Percentiles rank a stretch among this genome's conserved stretches.
Conservation (phyloP, 108 stramenopile species). For the Nitzschia inconspicua region DNA sequence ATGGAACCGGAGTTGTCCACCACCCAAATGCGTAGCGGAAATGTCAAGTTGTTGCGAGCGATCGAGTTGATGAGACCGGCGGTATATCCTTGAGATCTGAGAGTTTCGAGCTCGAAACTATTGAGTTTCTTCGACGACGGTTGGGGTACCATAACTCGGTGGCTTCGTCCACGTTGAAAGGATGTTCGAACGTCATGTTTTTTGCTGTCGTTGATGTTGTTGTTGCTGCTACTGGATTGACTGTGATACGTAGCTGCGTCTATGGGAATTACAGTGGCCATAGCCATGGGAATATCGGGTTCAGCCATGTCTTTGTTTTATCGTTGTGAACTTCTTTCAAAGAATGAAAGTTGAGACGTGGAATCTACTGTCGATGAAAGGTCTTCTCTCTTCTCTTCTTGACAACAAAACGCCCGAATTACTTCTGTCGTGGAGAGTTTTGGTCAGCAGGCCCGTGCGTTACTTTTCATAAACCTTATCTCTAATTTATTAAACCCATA, state of each 20-base stretch:
- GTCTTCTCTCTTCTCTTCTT: too few species aligned
- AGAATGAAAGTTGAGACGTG: too few species aligned
- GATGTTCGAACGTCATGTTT: too few species aligned
- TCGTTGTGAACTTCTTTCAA: too few species aligned
- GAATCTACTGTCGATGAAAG: too few species aligned
- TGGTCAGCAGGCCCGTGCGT: too few species aligned
- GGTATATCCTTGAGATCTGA: constrained; percentile 68
- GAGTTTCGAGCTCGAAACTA: constrained; percentile 5
- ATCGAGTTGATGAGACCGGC: constrained; percentile 63
- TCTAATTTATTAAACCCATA: too few species aligned
- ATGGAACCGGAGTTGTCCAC: constrained; percentile 73
- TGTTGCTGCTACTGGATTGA: neutral
- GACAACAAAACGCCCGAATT: too few species aligned
- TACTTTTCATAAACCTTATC: too few species aligned
- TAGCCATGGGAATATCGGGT: neutral
- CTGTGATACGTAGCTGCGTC: neutral
- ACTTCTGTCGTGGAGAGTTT: too few species aligned
- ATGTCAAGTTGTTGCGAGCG: constrained; percentile 21
- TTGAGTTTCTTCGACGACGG: neutral
- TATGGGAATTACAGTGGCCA: neutral
- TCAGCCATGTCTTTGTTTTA: neutral
- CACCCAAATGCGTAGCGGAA: constrained; percentile 54
- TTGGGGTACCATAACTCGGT: neutral
- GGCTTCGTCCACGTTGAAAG: constrained; percentile 4
- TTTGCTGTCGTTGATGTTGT: neutral